Base-by-base conservation (phyloP, 495 filamentous ascomycete species). In the Trypethelium eluteriae region DNA sequence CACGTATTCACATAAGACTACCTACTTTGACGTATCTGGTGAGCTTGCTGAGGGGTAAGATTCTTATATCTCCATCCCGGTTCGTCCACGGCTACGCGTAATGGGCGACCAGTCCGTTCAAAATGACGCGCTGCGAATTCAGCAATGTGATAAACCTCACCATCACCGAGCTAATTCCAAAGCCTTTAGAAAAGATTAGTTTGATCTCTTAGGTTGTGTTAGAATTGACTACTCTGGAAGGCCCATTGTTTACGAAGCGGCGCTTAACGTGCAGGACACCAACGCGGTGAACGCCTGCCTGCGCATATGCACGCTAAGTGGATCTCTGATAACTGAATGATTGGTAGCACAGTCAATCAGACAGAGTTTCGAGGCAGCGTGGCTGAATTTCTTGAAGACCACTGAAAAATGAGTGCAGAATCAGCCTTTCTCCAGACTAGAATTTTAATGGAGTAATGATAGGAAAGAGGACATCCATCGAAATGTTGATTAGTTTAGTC, bases 61-160 rank as follows among this genome's bases (percentile, higher is more conserved):
- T 74, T 74, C 59, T 72, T 69, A 68, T 74, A 76, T 1, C 71
- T 64, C 73, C 71, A 76, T 34, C 71, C 66, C 2, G 73, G 72
- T 49, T 73, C 73, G 56, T 74, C 73, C 2, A 76, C 63, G n/a
- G 73, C 73, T 16, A 74, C 64, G 11, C 72, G 62, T 16, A 73
- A 56, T 4, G 72, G 73, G 25, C 73, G 56, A 11, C 66, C 49
- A 49, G 66, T 57, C 46, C 49, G 64, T 39, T 64, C 39, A 53
- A 68, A 71, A 49, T 69, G 67, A 34, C 68, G 25, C 7, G 66
- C 57, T 6, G 72, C 66, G 7, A 73, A 67, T n/a, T 69, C 65
- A 1, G 69, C 72, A 34, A 71, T 67, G 25, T 63, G 62, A 1
- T 65, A n/a, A 46, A 70, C 66, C 11, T 74, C 69, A 11, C 69